phyloP scores from a whole-genome alignment of 1,139 yeast species.

The Saccharomyces hybrid region DNA sequence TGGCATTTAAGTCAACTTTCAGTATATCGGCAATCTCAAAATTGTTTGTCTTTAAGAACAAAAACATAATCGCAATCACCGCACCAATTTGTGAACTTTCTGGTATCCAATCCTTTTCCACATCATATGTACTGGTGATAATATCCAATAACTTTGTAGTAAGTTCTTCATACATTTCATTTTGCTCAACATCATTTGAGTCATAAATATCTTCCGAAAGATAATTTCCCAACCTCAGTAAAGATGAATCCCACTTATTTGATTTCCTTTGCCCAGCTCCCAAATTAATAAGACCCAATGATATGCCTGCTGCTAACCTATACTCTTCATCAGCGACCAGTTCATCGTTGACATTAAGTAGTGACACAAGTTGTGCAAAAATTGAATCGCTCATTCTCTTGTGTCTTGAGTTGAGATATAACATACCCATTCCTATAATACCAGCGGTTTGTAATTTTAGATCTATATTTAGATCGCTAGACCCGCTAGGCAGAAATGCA shows the following conservation, averaged over 20 bases:
- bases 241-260: not conserved
- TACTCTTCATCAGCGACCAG: conserved; percentile 64
- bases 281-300: conserved; percentile 79
- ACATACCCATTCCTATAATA: conserved; percentile 76
- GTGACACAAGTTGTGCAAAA: conserved; percentile 55
- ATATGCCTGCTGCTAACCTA: conserved; percentile 79
- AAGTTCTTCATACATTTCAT: not conserved
- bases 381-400: conserved; percentile 81
- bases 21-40: conserved; percentile 42
- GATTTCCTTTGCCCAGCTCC: conserved; percentile 49
- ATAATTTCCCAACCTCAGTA: not conserved
- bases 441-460: conserved; percentile 88
- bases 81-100: conserved; percentile 82
- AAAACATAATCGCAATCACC: conserved; percentile 63
- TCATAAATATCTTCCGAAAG: not conserved
- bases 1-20: conserved; percentile 5
- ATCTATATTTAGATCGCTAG: conserved; percentile 81
- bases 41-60: conserved; percentile 65
- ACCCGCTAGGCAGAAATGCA: conserved; percentile 84
- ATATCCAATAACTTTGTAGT: conserved; percentile 35
- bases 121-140: conserved; percentile 60
- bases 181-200: conserved; percentile 1
- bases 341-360: conserved; percentile 49
- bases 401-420: conserved; percentile 72
- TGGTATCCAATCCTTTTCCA: conserved; percentile 54